A percentile compares a stretch with the other conserved stretches of the same genome.
phyloP scores from a whole-genome alignment of 2,329 filamentous ascomycete genomes.

The Fusarium coicis region DNA sequence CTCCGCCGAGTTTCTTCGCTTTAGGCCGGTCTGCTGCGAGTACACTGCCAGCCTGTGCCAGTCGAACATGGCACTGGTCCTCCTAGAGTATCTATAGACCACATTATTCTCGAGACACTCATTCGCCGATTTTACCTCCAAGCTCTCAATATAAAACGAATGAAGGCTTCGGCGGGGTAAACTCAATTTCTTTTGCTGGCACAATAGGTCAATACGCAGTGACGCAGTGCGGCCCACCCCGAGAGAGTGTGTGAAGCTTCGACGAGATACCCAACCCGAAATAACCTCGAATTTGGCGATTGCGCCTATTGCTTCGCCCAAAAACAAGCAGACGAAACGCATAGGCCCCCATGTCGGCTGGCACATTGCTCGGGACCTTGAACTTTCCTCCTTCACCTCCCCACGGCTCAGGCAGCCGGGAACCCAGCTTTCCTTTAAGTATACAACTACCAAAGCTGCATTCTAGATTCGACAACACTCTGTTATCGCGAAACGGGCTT shows the following conservation, averaged over 20 bases:
- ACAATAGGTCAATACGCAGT: slow-evolving; percentile 4
- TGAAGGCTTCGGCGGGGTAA: slow-evolving; percentile 3
- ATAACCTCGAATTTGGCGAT: not conserved
- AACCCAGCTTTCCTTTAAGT: slow-evolving; percentile 28
- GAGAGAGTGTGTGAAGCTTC: slow-evolving; percentile 11
- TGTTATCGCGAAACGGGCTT: slow-evolving; percentile 52
- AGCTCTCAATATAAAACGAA: slow-evolving; percentile 5
- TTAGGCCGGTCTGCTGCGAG: slow-evolving; percentile 20
- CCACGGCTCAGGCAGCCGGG: slow-evolving; percentile 31
- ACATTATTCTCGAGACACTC: slow-evolving; percentile 26
- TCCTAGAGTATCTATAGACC: slow-evolving; percentile 28
- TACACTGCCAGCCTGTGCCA: slow-evolving; percentile 18
- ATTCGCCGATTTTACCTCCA: not conserved
- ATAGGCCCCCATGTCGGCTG: slow-evolving; percentile 45
- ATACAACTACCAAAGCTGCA: slow-evolving; percentile 40
- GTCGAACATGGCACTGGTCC: slow-evolving; percentile 43
- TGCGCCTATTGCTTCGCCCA: slow-evolving; percentile 1
- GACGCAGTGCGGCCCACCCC: not conserved
- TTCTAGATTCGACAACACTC: slow-evolving; percentile 31
- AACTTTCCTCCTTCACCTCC: slow-evolving; percentile 40
- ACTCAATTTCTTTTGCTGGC: slow-evolving; percentile 19
- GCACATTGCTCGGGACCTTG: slow-evolving; percentile 35
- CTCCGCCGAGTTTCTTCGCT: slow-evolving; percentile 15
- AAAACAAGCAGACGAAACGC: slow-evolving; percentile 5
- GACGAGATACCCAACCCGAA: not conserved